These are phyloP conservation scores for Ogataea dorogensis DNA, from an alignment of 805 yeast genomes.

Conservation along the genomic window DNA sequence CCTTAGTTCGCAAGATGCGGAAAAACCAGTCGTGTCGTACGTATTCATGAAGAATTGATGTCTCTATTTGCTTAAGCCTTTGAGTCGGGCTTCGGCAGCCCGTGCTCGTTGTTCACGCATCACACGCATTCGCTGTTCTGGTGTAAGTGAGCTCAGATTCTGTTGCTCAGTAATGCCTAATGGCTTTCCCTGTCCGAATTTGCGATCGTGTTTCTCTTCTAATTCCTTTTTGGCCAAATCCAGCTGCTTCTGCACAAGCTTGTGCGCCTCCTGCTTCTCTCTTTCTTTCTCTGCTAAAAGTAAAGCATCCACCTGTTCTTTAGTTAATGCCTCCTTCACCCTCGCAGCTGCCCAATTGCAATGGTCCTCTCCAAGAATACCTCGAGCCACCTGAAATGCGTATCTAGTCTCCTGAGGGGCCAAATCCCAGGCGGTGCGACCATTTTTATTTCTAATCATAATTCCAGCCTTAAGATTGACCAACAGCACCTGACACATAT, in stretches of 20 bases:
- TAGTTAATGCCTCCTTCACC: slow-evolving; percentile 59
- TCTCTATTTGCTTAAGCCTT: slow-evolving; percentile 25
- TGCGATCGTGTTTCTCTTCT: slow-evolving; percentile 29
- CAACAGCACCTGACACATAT: slow-evolving; percentile 64
- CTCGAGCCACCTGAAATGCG: slow-evolving; percentile 68
- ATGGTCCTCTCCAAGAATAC: slow-evolving; percentile 61
- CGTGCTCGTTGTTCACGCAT: slow-evolving; percentile 95
- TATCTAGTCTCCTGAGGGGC: slow-evolving; percentile 44
- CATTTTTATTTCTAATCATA: slow-evolving; percentile 46
- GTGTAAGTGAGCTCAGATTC: slow-evolving; percentile 61
- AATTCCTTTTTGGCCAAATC: slow-evolving; percentile 40
- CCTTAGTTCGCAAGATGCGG: slow-evolving; percentile 21
- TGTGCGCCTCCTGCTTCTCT: slow-evolving; percentile 38
- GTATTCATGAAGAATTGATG: slow-evolving; percentile 37
- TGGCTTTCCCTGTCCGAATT: slow-evolving; percentile 39
- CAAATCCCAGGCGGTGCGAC: slow-evolving; percentile 70
- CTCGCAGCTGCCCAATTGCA: slow-evolving; percentile 69
- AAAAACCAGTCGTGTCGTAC: slow-evolving; percentile 36
- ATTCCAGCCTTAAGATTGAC: slow-evolving; percentile 72
- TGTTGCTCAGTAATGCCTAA: slow-evolving; percentile 33
- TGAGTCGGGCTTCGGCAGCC: slow-evolving; percentile 90
- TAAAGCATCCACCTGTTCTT: slow-evolving; percentile 52
- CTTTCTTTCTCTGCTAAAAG: slow-evolving; percentile 36
- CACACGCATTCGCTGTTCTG: slow-evolving; percentile 69
- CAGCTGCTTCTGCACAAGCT: slow-evolving; percentile 43